Conservation (phyloP, 2,329 filamentous ascomycete genomes). For the Sclerotinia sclerotiorum region DNA sequence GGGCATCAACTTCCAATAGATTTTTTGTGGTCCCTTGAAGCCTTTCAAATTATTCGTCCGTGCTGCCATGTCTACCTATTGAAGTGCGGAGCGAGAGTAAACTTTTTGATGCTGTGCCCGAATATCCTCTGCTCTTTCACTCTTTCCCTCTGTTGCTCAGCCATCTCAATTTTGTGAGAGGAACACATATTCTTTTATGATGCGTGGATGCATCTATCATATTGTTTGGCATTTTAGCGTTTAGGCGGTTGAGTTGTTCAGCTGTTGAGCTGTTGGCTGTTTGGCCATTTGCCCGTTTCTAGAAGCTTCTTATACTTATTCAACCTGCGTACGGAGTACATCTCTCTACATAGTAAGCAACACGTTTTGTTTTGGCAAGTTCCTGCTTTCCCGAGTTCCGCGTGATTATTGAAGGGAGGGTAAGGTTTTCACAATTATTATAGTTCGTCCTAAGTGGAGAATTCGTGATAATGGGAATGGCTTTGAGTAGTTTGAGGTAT, state of each 20-base stretch:
- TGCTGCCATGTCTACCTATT: constrained; percentile 1
- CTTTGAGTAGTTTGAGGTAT: neutral
- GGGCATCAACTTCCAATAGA: constrained; percentile 16
- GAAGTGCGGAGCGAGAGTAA: neutral
- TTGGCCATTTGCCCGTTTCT: neutral
- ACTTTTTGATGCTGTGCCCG: constrained; percentile 12
- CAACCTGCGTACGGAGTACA: neutral
- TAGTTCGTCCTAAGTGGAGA: constrained; percentile 9
- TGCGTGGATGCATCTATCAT: neutral
- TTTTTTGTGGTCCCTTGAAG: constrained; percentile 4
- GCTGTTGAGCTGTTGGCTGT: neutral
- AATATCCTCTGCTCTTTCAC: neutral
- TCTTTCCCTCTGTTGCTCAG: neutral
- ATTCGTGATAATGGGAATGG: neutral
- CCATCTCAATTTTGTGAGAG: constrained; percentile 11
- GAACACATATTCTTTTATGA: too few species aligned
- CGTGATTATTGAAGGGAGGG: neutral
- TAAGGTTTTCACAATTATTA: constrained; percentile 9
- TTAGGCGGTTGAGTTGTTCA: neutral
- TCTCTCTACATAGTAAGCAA: neutral
- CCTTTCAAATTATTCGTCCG: constrained; percentile 15
- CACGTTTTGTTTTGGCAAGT: neutral
- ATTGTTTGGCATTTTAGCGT: neutral
- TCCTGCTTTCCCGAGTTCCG: neutral
- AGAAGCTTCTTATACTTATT: neutral